Base-by-base conservation (phyloP, 83 land plant species). In the Picea abies region DNA sequence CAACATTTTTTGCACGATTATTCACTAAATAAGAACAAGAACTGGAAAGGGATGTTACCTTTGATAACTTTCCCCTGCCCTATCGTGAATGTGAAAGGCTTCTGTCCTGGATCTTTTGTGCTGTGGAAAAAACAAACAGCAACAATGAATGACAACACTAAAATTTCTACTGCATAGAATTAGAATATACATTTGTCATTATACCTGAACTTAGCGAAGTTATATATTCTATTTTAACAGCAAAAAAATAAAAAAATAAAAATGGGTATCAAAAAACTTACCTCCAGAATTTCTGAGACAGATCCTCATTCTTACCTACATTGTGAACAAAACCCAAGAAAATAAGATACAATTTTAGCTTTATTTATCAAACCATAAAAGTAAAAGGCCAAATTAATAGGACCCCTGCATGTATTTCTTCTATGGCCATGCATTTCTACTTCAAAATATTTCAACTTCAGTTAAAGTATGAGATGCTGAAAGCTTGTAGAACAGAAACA, bases 251-350 rank as follows among this genome's bases (percentile, higher is more conserved):
- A 3, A 75, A 23, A 20, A 5, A 26, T 16, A 63, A 60, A 35
- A 32, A 39, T 60, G 65, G 4, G 63, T 35, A 25, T 7, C 29
- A 56, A 49, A 7, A 26, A 71, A 14, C 78, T 80, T 44, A 92
- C 94, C 94, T 92, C 94, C 94, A 92, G 67, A 92, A 92, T 83
- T 92, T 92, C 56, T 88, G 88, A 39, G 89, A 82, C 16, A 92
- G 88, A 75, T 92, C 90, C 26, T 91, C 86, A 83, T 90, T 82
- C 84, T 92, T 92, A 60, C 94, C 94, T 92, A 87, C 76, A 84
- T 5, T 22, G 81, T 47, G 81, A 73, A 44, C 22, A 63, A 16
- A 61, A 14, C 20, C 49, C 49, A 60, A 70, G 23, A 82, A 73
- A 61, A 56, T 82, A 26, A 32, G 29, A 61, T 37, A 72, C 9